Conservation (phyloP, 2,329 filamentous ascomycete species). For the Colletotrichum kahawae region DNA sequence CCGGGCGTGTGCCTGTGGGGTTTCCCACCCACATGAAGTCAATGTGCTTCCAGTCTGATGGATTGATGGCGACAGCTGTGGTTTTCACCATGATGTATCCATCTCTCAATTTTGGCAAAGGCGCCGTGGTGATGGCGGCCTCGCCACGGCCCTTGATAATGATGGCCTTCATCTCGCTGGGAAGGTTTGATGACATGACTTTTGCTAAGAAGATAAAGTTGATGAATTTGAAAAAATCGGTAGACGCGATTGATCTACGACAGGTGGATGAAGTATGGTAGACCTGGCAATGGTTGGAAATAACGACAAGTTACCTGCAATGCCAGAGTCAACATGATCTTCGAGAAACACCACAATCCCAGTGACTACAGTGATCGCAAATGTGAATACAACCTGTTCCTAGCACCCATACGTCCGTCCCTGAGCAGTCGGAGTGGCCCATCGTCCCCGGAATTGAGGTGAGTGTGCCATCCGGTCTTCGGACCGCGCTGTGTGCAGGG, state of each 20-base stretch:
- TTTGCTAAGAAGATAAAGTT: not conserved
- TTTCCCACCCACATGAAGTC: conserved; percentile 21
- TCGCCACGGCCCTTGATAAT: not conserved
- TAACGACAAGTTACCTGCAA: not conserved
- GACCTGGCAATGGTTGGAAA: not conserved
- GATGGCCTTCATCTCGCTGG: not conserved
- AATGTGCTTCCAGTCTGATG: conserved; percentile 38
- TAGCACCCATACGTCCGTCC: not conserved
- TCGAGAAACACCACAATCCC: not conserved
- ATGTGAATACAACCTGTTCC: not conserved
- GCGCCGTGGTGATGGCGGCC: not conserved
- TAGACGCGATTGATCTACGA: not conserved
- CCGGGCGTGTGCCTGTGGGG: conserved; percentile 30
- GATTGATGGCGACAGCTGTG: conserved; percentile 40
- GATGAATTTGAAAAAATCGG: not conserved
- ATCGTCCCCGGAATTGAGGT: not conserved
- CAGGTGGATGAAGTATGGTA: not conserved
- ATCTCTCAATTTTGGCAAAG: conserved; percentile 8
- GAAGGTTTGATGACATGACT: not conserved
- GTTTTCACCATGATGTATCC: conserved; percentile 37
- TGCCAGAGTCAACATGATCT: not conserved
- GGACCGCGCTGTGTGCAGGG: not conserved
- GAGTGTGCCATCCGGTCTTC: not conserved
- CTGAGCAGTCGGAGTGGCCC: not conserved
- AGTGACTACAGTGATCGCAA: not conserved